Percentiles rank a stretch among this genome's conserved stretches.
phyloP scores from a whole-genome alignment of 2,329 filamentous ascomycete genomes.

The Trichoderma lentiforme region DNA sequence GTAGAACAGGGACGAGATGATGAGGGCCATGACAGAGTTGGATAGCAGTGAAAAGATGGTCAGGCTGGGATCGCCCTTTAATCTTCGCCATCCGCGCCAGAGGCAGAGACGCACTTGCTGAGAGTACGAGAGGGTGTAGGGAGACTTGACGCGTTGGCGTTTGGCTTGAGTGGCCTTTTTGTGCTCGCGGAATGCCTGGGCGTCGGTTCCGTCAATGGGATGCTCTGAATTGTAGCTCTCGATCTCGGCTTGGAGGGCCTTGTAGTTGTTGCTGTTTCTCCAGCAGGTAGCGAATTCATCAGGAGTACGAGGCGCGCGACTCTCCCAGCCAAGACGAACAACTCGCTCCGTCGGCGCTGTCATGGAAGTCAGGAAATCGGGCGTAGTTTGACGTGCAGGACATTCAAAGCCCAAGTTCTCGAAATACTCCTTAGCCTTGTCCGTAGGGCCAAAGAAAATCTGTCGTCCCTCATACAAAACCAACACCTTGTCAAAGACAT shows the following conservation, averaged over 20 bases:
- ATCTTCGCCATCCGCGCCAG: constrained; percentile 24
- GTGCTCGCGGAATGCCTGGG: constrained; percentile 16
- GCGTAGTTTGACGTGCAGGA: constrained; percentile 56
- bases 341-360: constrained; percentile 35
- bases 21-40: constrained; percentile 46
- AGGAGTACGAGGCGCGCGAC: constrained; percentile 29
- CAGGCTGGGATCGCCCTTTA: constrained; percentile 18
- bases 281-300: constrained; percentile 36
- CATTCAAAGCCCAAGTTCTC: constrained; percentile 53
- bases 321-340: constrained; percentile 8
- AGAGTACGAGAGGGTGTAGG: constrained; percentile 44
- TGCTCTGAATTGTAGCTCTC: constrained; percentile 26
- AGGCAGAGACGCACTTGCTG: constrained; percentile 43
- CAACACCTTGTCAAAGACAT: constrained; percentile 59
- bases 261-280: constrained; percentile 26
- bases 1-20: constrained; percentile 52
- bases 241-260: constrained; percentile 27
- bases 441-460: constrained; percentile 61
- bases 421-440: constrained; percentile 60
- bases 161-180: constrained; percentile 20
- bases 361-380: constrained; percentile 59
- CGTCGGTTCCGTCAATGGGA: constrained; percentile 21
- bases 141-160: constrained; percentile 42
- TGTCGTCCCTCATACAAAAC: constrained; percentile 65
- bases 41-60: constrained; percentile 24